Conservation (phyloP, 164 flowering plant species). For the Magnolia officinalis region DNA sequence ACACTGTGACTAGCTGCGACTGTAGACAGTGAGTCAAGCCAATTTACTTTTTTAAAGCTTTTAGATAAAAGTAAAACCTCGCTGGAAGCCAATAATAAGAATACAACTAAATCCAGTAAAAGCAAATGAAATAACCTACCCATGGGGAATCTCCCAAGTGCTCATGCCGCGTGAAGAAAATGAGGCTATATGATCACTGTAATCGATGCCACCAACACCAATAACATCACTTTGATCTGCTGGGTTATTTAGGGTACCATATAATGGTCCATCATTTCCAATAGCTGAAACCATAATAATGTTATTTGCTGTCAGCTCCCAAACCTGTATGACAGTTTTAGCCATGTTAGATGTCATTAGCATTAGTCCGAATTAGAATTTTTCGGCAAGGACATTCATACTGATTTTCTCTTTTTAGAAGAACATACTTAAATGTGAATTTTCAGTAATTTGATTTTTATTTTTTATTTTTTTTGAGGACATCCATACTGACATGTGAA, state of each 20-base stretch:
- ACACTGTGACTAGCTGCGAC: not conserved
- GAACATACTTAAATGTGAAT: too few species aligned
- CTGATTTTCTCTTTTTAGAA: not conserved
- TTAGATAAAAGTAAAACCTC: not conserved
- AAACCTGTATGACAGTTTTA: slow-evolving; percentile 49
- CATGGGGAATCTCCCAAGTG: slow-evolving; percentile 99
- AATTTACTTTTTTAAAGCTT: not conserved
- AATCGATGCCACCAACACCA: slow-evolving; percentile 99
- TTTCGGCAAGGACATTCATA: not conserved
- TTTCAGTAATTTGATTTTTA: not conserved
- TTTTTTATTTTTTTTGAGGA: not conserved
- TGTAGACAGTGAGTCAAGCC: not conserved
- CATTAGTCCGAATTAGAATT: not conserved
- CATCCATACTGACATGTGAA: not conserved
- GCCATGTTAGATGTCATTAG: not conserved
- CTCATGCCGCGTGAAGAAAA: slow-evolving; percentile 99
- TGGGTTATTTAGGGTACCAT: slow-evolving; percentile 98
- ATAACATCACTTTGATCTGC: slow-evolving; percentile 99
- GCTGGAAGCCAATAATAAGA: not conserved
- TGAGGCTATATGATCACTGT: slow-evolving; percentile 89
- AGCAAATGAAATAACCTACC: slow-evolving; percentile 41
- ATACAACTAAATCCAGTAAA: not conserved
- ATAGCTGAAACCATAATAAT: slow-evolving; percentile 99
- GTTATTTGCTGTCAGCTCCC: slow-evolving; percentile 97
- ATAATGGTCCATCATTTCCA: slow-evolving; percentile 99